phyloP scores from a whole-genome alignment of 495 filamentous ascomycete genomes.

The Aspergillus bridgeri region DNA sequence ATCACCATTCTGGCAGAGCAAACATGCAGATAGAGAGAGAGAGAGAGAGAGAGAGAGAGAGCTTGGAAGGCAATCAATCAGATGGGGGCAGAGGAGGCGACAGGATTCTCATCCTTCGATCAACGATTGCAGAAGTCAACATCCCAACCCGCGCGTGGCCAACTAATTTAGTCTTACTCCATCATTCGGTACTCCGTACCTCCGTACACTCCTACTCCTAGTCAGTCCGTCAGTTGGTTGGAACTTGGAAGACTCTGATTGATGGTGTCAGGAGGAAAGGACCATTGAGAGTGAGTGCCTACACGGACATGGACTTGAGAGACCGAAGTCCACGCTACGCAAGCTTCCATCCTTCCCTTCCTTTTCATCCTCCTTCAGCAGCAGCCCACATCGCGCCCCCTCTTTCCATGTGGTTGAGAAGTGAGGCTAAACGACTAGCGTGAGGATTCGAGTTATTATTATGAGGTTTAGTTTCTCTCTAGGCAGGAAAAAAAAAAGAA shows the following conservation, averaged over 20 bases:
- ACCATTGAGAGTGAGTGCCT: background rate
- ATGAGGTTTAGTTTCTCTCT: background rate
- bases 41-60: too few species aligned
- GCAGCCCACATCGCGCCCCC: background rate
- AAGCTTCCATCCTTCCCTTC: background rate
- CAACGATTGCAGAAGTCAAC: background rate
- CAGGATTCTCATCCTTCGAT: background rate
- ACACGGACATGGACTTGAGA: background rate
- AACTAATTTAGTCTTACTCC: background rate
- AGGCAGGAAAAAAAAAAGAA: background rate
- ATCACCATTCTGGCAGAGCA: background rate
- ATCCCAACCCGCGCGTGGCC: background rate
- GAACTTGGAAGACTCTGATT: too few species aligned
- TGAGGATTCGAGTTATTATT: background rate
- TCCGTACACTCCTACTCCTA: background rate
- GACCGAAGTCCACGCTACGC: background rate
- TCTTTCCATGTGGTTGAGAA: background rate
- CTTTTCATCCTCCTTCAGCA: too few species aligned
- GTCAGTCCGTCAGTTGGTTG: too few species aligned
- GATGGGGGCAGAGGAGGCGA: background rate
- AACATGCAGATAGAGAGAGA: background rate
- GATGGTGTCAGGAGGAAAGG: too few species aligned
- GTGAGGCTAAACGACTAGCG: background rate
- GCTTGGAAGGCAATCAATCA: background rate
- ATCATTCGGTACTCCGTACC: too few species aligned